A percentile compares a stretch with the other conserved stretches of the same genome.
Evolutionary conservation across 257 asterid genomes (phyloP).

Genomic region (Solanum ossicruentum): DNA sequence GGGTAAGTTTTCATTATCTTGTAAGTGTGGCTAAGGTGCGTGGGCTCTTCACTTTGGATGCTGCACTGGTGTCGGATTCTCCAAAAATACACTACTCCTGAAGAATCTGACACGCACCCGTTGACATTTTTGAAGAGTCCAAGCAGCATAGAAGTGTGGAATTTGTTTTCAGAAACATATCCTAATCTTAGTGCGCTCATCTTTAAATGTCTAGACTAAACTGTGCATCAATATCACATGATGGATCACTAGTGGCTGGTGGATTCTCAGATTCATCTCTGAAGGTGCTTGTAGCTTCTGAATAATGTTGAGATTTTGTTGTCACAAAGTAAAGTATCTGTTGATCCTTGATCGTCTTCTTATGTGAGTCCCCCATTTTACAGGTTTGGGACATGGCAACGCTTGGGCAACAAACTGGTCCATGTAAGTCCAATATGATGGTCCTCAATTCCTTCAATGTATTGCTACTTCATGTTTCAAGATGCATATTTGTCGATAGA

Average conservation of each 20-base stretch:
- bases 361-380: conserved; percentile 9
- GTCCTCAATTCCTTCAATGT: background rate
- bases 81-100: too few relatives aligned
- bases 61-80: too few relatives aligned
- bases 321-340: background rate
- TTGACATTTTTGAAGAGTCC: too few relatives aligned
- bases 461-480: background rate
- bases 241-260: conserved; percentile 94
- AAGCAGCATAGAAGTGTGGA: background rate
- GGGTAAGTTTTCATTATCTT: conserved; percentile 32
- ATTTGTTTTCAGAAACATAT: background rate
- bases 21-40: too few relatives aligned
- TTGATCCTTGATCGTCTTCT: conserved; percentile 8
- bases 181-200: background rate
- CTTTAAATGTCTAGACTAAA: conserved; percentile 41
- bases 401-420: conserved; percentile 72
- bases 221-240: conserved; percentile 89
- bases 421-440: conserved; percentile 31
- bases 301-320: background rate
- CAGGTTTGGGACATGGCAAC: conserved; percentile 99
- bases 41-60: too few relatives aligned
- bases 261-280: conserved; percentile 97
- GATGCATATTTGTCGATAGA: background rate
- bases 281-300: conserved; percentile 42
- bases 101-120: background rate